Evolutionary conservation across 2,329 filamentous ascomycete genomes (phyloP).

Genomic region (Elsinoe ampelina): DNA sequence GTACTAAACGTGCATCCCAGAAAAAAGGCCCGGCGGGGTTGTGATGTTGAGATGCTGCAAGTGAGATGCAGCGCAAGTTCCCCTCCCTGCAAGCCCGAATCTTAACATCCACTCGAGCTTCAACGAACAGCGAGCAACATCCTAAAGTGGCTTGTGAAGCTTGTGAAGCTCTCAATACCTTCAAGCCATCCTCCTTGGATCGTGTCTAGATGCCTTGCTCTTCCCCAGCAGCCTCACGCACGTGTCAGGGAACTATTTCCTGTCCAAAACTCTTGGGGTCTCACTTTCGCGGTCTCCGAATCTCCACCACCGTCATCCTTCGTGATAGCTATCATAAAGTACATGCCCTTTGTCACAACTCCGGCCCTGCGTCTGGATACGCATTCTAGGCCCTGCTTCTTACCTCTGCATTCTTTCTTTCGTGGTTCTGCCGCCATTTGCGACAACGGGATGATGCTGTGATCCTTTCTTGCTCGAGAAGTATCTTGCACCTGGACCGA

Average conservation of each 20-base stretch:
- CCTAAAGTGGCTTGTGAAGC: neutral
- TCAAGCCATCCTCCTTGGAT: neutral
- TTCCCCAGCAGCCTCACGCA: neutral
- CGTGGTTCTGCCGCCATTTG: neutral
- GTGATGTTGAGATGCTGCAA: neutral
- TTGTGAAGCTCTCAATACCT: neutral
- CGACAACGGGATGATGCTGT: neutral
- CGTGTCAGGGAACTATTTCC: neutral
- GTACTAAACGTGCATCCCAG: neutral
- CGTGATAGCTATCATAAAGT: neutral
- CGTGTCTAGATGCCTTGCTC: neutral
- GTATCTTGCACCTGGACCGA: neutral
- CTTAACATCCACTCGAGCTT: neutral
- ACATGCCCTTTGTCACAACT: constrained; percentile 4
- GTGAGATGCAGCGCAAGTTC: constrained; percentile 5
- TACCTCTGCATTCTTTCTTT: neutral
- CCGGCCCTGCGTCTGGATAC: neutral
- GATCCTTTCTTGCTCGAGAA: neutral
- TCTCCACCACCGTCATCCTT: neutral
- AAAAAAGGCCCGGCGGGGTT: neutral
- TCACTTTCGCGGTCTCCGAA: neutral
- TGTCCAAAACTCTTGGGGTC: neutral
- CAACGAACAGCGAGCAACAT: neutral
- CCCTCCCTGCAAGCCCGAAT: neutral
- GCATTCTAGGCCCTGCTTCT: neutral